Percentiles rank a stretch among this genome's conserved stretches.
phyloP scores from a whole-genome alignment of 371 early-diverging fungal species.

The Coemansia sp. region DNA sequence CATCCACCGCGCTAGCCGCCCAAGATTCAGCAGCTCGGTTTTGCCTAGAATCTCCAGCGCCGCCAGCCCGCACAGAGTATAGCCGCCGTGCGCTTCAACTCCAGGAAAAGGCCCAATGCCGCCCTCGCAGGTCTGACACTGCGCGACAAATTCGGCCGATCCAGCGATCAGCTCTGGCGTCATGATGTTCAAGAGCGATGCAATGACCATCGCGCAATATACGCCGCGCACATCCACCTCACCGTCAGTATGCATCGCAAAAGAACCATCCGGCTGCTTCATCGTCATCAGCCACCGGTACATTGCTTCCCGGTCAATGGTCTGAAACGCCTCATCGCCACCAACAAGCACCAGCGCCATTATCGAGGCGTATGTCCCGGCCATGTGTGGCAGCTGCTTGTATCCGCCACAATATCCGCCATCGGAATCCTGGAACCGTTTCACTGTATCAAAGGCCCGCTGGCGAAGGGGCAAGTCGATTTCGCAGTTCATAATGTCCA shows the following conservation, averaged over 20 bases:
- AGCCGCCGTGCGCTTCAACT: slow-evolving; percentile 97
- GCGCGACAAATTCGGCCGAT: slow-evolving; percentile 70
- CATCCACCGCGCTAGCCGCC: slow-evolving; percentile 73
- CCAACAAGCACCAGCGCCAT: slow-evolving; percentile 44
- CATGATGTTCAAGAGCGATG: slow-evolving; percentile 73
- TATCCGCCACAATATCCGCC: slow-evolving; percentile 88
- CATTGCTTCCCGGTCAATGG: slow-evolving; percentile 51
- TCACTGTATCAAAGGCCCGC: slow-evolving; percentile 66
- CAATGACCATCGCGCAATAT: slow-evolving; percentile 88
- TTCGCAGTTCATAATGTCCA: slow-evolving; percentile 69
- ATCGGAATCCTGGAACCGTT: slow-evolving; percentile 63
- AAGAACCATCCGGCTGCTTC: slow-evolving; percentile 90
- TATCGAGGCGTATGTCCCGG: slow-evolving; percentile 65
- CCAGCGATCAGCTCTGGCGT: slow-evolving; percentile 75
- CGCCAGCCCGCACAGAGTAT: slow-evolving; percentile 93
- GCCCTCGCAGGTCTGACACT: slow-evolving; percentile 95
- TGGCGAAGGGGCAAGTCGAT: slow-evolving; percentile 9
- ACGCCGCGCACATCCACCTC: slow-evolving; percentile 92
- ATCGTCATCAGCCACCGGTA: slow-evolving; percentile 74
- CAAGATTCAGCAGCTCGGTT: slow-evolving; percentile 61
- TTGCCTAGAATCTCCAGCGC: slow-evolving; percentile 78
- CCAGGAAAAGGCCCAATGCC: slow-evolving; percentile 88
- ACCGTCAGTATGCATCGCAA: slow-evolving; percentile 86
- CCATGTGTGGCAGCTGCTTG: slow-evolving; percentile 60
- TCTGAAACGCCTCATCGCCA: slow-evolving; percentile 24